Conservation (phyloP, 2,329 filamentous ascomycete genomes). For the Talaromyces sp. region DNA sequence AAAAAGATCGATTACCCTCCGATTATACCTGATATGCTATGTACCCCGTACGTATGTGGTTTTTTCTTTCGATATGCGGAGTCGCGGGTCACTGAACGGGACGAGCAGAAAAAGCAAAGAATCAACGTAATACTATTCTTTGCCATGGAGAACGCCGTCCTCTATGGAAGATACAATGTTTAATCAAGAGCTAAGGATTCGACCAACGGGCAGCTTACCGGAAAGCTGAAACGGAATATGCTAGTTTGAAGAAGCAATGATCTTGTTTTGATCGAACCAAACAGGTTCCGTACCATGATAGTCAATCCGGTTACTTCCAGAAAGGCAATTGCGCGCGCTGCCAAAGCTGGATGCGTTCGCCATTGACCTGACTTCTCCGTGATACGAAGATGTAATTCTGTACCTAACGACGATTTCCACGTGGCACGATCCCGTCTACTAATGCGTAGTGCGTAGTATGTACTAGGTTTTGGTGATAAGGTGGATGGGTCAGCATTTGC, state of each 20-base stretch:
- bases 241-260: neutral
- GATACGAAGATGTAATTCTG: neutral
- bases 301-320: neutral
- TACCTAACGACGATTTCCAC: neutral
- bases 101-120: neutral
- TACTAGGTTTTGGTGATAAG: neutral
- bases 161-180: neutral
- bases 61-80: neutral
- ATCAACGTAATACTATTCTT: neutral
- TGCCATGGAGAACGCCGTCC: neutral
- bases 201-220: neutral
- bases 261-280: neutral
- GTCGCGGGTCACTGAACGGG: neutral
- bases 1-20: neutral
- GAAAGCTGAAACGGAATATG: neutral
- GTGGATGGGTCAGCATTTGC: neutral
- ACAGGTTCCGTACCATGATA: neutral
- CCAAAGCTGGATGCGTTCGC: neutral
- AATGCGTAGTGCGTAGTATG: neutral
- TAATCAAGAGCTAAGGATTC: neutral
- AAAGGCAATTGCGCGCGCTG: neutral
- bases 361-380: neutral
- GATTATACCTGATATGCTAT: neutral
- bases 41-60: neutral
- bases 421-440: neutral